phyloP scores from a whole-genome alignment of 257 asterid species.

The Salvia rosmarinus region DNA sequence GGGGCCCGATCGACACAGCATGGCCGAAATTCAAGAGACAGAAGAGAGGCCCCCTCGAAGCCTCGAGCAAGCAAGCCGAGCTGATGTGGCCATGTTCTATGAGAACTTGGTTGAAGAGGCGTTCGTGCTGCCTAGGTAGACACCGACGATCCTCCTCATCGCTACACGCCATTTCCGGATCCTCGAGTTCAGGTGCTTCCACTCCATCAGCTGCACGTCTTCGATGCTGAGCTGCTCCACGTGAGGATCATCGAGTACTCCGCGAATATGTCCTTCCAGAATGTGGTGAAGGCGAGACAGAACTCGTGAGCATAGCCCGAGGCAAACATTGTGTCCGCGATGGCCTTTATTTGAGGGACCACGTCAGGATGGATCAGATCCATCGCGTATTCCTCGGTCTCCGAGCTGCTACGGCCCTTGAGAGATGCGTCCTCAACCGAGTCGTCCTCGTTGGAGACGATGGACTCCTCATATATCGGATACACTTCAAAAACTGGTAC shows the following conservation, averaged over 20 bases:
- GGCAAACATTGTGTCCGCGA: slow-evolving; percentile 55
- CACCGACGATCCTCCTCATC: slow-evolving; percentile 40
- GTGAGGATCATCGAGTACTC: slow-evolving; percentile 45
- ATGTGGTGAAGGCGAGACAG: slow-evolving; percentile 45
- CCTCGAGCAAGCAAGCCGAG: slow-evolving; percentile 51
- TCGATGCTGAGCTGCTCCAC: slow-evolving; percentile 56
- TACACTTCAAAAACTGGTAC: slow-evolving; percentile 36
- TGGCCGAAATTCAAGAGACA: slow-evolving; percentile 65
- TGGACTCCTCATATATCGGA: slow-evolving; percentile 43
- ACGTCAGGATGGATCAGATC: slow-evolving; percentile 63
- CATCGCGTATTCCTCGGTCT: slow-evolving; percentile 45
- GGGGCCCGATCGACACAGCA: slow-evolving; percentile 61
- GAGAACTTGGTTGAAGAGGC: slow-evolving; percentile 55
- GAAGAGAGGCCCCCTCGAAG: slow-evolving; percentile 50
- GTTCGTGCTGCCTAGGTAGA: slow-evolving; percentile 49
- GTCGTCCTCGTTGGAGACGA: slow-evolving; percentile 52
- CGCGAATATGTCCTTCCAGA: slow-evolving; percentile 52
- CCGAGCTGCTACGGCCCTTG: slow-evolving; percentile 46
- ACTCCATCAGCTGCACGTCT: slow-evolving; percentile 68
- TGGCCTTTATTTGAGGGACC: slow-evolving; percentile 52
- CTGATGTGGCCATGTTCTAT: slow-evolving; percentile 45
- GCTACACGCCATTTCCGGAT: slow-evolving; percentile 64
- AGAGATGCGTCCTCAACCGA: slow-evolving; percentile 40
- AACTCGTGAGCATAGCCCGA: slow-evolving; percentile 57
- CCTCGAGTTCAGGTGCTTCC: slow-evolving; percentile 51